These are phyloP conservation scores for Kwoniella sp. DNA, from an alignment of 768 basidiomycete genomes.

Conservation along the genomic window DNA sequence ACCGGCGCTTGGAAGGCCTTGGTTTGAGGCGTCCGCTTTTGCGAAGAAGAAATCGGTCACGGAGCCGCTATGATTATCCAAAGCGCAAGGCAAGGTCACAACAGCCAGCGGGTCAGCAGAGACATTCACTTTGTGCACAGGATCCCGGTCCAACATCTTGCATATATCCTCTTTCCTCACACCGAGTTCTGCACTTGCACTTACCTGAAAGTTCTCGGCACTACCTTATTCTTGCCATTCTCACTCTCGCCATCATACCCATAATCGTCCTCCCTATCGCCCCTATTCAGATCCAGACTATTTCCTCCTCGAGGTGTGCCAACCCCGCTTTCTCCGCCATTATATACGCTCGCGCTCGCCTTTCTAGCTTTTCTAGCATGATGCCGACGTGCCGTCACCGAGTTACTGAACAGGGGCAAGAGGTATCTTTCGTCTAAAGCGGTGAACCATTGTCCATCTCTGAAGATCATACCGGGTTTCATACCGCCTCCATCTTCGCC, in stretches of 20 bases:
- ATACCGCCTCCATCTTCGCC: slow-evolving; percentile 17
- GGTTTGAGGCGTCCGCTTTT: slow-evolving; percentile 37
- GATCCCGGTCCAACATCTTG: too few species aligned
- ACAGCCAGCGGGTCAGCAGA: too few species aligned
- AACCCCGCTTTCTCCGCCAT: slow-evolving; percentile 37
- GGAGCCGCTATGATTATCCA: slow-evolving; percentile 40
- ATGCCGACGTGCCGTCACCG: slow-evolving; percentile 51
- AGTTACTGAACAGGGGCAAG: slow-evolving; percentile 71
- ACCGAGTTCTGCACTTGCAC: slow-evolving; percentile 19
- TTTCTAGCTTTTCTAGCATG: slow-evolving; percentile 37
- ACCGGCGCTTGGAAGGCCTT: neutral
- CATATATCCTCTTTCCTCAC: too few species aligned
- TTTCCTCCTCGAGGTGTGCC: slow-evolving; percentile 38
- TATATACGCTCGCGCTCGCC: slow-evolving; percentile 32
- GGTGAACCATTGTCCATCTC: slow-evolving; percentile 93
- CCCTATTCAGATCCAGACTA: slow-evolving; percentile 41
- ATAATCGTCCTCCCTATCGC: slow-evolving; percentile 28
- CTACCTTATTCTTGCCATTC: slow-evolving; percentile 51
- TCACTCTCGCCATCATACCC: slow-evolving; percentile 48
- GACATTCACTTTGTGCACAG: too few species aligned
- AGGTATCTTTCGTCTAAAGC: slow-evolving; percentile 91
- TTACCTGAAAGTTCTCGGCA: slow-evolving; percentile 52
- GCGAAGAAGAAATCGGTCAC: slow-evolving; percentile 56
- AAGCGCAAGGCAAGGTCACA: neutral
- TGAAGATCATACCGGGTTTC: slow-evolving; percentile 55